Conservation (phyloP, 768 basidiomycete genomes). For the Gyrodon lividus region DNA sequence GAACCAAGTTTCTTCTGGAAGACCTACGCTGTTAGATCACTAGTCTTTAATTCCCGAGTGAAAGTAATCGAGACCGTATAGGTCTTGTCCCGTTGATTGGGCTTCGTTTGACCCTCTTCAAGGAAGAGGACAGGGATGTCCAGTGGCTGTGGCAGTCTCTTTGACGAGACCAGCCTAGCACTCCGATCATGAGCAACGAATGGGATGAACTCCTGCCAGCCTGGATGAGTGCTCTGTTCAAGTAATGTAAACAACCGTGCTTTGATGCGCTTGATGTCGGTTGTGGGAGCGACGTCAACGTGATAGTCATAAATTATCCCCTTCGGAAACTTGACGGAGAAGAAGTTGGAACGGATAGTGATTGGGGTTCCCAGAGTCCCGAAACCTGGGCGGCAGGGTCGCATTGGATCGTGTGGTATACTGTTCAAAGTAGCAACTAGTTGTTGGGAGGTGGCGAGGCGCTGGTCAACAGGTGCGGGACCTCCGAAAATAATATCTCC, state of each 20-base stretch:
- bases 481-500: constrained; percentile 30
- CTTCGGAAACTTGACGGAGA: constrained; percentile 42
- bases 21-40: constrained; percentile 35
- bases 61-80: constrained; percentile 40
- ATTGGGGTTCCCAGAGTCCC: constrained; percentile 40
- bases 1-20: not conserved
- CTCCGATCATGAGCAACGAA: constrained; percentile 42
- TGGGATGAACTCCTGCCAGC: constrained; percentile 37
- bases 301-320: constrained; percentile 46
- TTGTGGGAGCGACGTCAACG: constrained; percentile 36
- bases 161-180: constrained; percentile 42
- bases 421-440: constrained; percentile 32
- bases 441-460: constrained; percentile 27
- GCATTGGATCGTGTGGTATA: constrained; percentile 30
- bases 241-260: constrained; percentile 43
- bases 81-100: constrained; percentile 28
- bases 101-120: constrained; percentile 40
- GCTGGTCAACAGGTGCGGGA: constrained; percentile 34
- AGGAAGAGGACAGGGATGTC: constrained; percentile 32
- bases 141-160: constrained; percentile 38
- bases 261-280: constrained; percentile 37
- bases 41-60: constrained; percentile 29
- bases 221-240: constrained; percentile 34
- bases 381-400: constrained; percentile 48
- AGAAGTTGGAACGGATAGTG: constrained; percentile 51